These are phyloP conservation scores for Kuraishia ogatae DNA, from an alignment of 805 yeast species.

Conservation along the genomic window DNA sequence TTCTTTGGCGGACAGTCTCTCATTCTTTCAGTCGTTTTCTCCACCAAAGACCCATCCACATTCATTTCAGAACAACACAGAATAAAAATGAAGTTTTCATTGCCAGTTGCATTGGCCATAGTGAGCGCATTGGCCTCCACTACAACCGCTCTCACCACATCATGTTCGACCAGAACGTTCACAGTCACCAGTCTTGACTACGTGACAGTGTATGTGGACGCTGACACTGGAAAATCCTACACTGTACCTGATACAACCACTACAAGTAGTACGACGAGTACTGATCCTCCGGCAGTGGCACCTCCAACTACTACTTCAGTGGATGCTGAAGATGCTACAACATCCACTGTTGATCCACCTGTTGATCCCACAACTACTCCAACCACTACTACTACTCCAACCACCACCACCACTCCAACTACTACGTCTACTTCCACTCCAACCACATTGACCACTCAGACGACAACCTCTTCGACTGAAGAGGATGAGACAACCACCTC, in stretches of 20 bases:
- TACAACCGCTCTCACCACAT: background rate
- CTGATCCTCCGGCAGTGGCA: background rate
- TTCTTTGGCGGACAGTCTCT: background rate
- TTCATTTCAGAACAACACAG: background rate
- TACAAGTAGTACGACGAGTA: background rate
- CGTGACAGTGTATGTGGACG: slow-evolving; percentile 1
- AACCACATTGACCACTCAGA: slow-evolving; percentile 1
- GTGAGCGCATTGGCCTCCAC: slow-evolving; percentile 5
- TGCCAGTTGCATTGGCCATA: slow-evolving; percentile 5
- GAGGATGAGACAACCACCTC: slow-evolving; percentile 9
- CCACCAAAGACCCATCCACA: background rate
- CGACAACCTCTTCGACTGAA: slow-evolving; percentile 7
- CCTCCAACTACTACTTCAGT: background rate
- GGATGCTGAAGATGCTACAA: background rate
- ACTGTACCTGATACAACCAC: background rate
- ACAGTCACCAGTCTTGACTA: slow-evolving; percentile 3
- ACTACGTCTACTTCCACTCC: slow-evolving; percentile 4
- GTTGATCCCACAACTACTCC: slow-evolving; percentile 4
- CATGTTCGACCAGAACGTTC: slow-evolving; percentile 3
- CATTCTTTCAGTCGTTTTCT: background rate
- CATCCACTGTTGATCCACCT: background rate
- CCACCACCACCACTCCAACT: slow-evolving; percentile 8
- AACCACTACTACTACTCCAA: slow-evolving; percentile 3
- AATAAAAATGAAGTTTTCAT: slow-evolving; percentile 6
- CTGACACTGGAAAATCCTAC: background rate